These are phyloP conservation scores for Fusarium sp. DNA, from an alignment of 2,329 filamentous ascomycete genomes.

Conservation along the genomic window DNA sequence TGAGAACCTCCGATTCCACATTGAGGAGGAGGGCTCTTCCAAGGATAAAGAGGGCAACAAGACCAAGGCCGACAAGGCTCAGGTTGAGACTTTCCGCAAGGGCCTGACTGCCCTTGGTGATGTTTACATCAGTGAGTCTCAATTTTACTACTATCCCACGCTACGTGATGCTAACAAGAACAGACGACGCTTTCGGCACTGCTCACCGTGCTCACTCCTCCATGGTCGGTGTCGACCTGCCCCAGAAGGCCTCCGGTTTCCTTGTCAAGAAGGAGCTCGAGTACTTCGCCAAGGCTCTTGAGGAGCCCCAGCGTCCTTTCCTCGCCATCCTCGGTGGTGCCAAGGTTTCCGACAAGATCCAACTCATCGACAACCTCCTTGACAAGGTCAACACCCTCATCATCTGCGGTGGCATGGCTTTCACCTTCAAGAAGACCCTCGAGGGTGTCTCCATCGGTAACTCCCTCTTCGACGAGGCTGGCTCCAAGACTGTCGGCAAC, in stretches of 20 bases:
- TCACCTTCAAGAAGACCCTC: constrained; percentile 99
- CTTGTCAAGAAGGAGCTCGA: constrained; percentile 99
- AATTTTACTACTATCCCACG: neutral
- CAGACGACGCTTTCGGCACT: constrained; percentile 98
- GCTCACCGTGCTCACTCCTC: constrained; percentile 98
- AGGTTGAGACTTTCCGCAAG: constrained; percentile 94
- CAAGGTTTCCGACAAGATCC: constrained; percentile 99
- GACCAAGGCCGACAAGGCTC: constrained; percentile 93
- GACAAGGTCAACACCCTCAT: constrained; percentile 97
- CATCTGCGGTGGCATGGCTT: constrained; percentile 97
- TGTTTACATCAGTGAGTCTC: constrained; percentile 87
- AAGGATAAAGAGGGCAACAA: constrained; percentile 97
- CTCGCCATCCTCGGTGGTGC: constrained; percentile 97
- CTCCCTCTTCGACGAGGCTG: constrained; percentile 92
- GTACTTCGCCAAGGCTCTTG: constrained; percentile 97
- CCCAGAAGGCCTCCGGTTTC: constrained; percentile 97
- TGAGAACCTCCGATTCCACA: constrained; percentile 98
- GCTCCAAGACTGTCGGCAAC: constrained; percentile 87
- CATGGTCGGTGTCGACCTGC: constrained; percentile 96
- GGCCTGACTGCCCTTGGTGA: constrained; percentile 94
- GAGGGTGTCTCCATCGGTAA: constrained; percentile 88
- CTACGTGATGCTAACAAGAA: constrained; percentile 32
- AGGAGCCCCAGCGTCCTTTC: constrained; percentile 93
- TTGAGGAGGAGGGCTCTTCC: constrained; percentile 95
- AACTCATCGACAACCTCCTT: constrained; percentile 98